Evolutionary conservation across 257 asterid species (phyloP).

Genomic region (Solanum appendiculatum): DNA sequence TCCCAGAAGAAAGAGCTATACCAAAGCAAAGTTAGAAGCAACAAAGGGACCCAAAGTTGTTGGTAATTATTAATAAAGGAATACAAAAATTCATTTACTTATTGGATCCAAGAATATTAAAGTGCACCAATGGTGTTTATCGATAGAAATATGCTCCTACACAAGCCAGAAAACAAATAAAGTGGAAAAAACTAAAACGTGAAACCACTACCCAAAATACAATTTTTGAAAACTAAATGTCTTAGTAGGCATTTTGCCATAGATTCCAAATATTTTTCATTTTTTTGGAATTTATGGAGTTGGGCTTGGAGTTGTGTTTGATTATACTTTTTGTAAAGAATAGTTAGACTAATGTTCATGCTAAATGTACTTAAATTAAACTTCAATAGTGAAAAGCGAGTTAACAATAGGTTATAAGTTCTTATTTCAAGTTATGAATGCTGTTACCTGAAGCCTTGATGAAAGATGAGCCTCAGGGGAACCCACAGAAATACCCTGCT

Average conservation of each 20-base stretch:
- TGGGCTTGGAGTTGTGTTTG: background rate
- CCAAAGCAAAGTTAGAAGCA: background rate
- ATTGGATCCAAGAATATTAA: background rate
- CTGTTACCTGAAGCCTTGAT: slow-evolving; percentile 69
- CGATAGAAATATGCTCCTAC: background rate
- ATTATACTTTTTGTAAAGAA: background rate
- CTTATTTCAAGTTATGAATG: background rate
- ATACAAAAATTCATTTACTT: background rate
- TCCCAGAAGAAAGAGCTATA: background rate
- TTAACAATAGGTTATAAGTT: background rate
- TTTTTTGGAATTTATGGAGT: background rate
- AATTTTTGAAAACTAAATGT: background rate
- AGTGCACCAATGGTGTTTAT: background rate
- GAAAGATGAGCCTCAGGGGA: slow-evolving; percentile 91
- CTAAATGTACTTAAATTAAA: background rate
- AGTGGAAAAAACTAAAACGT: background rate
- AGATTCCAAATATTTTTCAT: background rate
- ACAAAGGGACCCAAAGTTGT: background rate
- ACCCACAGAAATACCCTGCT: slow-evolving; percentile 78
- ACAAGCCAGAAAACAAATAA: background rate
- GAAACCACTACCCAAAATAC: background rate
- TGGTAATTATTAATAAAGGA: background rate
- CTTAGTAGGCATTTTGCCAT: background rate
- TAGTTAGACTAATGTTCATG: background rate
- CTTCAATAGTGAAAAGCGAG: background rate